Base-by-base conservation (phyloP, 164 flowering plant genomes). In the Piper longum region DNA sequence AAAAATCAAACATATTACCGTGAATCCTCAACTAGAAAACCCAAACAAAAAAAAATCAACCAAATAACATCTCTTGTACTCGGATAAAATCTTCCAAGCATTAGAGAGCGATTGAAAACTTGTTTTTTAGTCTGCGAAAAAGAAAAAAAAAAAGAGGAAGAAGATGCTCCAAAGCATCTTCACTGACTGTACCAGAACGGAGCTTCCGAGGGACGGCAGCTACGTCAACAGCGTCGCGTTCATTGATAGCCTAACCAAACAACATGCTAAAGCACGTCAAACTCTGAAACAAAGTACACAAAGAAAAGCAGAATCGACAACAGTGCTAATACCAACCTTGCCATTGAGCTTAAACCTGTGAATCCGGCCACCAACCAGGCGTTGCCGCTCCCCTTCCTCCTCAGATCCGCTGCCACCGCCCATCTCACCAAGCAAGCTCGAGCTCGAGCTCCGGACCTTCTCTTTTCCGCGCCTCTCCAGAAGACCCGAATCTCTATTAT, bases 181-280 rank as follows among this genome's bases (percentile, higher is more conserved):
- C 44, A 67, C n/a, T 41, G n/a, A 43, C 65, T 76, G 43, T 36
- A 86, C 96, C 93, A 69, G 96, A 85, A 13, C 96, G 83, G 42
- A 80, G 73, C 71, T 82, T 87, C 67, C 95, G 75, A 3, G 96
- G 96, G 68, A 89, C 85, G 19, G 81, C 72, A 59, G 85, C 76
- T 68, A 76, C 78, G 78, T 77, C 72, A 13, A 81, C 87, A 59
- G 66, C 60, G 64, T 67, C 71, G 71, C 77, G 70, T 8, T 76
- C 83, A 67, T 76, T 77, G 45, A 77, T 72, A 65, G 75, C 70
- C 92, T 85, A 43, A 56, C 12, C n/a, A 56, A 60, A 19, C 55
- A 26, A 43, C 4, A 69, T 5, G 56, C n/a, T 7, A 55, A 65
- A 59, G 1, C 52, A 19, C 18, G 18, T 5, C 18, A 39, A 43